phyloP scores from a whole-genome alignment of 2,329 filamentous ascomycete genomes.

The Myriosclerotinia curreyana region DNA sequence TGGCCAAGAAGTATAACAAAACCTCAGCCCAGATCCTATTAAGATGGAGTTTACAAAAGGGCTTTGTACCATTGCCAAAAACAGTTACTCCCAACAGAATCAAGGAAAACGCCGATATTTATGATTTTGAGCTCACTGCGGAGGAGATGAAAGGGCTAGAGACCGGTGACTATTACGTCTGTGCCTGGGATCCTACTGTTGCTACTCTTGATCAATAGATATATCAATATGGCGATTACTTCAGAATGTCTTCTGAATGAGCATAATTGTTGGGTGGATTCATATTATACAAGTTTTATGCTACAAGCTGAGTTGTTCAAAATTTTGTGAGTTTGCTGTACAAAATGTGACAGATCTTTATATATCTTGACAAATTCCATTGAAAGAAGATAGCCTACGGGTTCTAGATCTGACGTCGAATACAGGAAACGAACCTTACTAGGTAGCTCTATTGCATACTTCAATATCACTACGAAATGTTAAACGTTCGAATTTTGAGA shows the following conservation, averaged over 20 bases:
- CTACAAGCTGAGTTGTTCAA: background rate
- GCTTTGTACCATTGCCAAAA: constrained; percentile 70
- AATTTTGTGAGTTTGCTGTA: background rate
- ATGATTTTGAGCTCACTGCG: constrained; percentile 54
- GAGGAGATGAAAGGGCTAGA: constrained; percentile 52
- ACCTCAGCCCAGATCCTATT: constrained; percentile 74
- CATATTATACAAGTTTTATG: background rate
- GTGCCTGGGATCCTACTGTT: constrained; percentile 56
- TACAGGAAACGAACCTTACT: background rate
- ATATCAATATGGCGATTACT: background rate
- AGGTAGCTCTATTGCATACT: too few relatives aligned
- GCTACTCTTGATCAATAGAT: constrained; percentile 44
- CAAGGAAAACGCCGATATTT: constrained; percentile 57
- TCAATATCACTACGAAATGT: background rate
- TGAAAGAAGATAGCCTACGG: background rate
- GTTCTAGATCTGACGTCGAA: background rate
- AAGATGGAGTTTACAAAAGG: constrained; percentile 79
- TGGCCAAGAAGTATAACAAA: constrained; percentile 71
- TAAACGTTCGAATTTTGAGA: background rate
- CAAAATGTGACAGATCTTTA: background rate
- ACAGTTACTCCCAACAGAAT: constrained; percentile 67
- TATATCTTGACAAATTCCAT: background rate
- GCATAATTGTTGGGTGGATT: too few relatives aligned
- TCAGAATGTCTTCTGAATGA: background rate
- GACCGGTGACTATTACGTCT: constrained; percentile 52